phyloP scores from a whole-genome alignment of 257 asterid species.

The Cinchona pubescens region DNA sequence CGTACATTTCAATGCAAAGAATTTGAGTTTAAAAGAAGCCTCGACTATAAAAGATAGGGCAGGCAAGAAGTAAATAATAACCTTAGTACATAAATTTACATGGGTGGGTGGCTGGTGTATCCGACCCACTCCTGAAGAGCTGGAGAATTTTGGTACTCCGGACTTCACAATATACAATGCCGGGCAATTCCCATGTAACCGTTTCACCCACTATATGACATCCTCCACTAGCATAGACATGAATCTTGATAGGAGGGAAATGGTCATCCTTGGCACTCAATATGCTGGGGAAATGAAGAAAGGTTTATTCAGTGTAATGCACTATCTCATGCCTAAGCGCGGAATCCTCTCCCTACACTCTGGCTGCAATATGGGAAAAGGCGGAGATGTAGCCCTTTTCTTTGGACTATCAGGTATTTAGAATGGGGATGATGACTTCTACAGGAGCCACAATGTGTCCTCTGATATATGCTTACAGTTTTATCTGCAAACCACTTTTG shows the following conservation, averaged over 20 bases:
- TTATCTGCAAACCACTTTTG: slow-evolving; percentile 4
- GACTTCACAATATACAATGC: slow-evolving; percentile 98
- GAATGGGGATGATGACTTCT: slow-evolving; percentile 19
- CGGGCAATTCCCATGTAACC: slow-evolving; percentile 89
- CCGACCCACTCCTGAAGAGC: slow-evolving; percentile 89
- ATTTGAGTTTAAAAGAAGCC: not conserved
- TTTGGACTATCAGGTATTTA: slow-evolving; percentile 81
- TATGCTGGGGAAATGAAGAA: slow-evolving; percentile 99
- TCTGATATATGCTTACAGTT: slow-evolving; percentile 4
- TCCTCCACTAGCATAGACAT: slow-evolving; percentile 94
- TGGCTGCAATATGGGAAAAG: slow-evolving; percentile 86
- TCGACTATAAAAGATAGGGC: not conserved
- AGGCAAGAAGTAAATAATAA: slow-evolving; percentile 23
- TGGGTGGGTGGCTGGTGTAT: slow-evolving; percentile 88
- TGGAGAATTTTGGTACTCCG: slow-evolving; percentile 84
- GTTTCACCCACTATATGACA: slow-evolving; percentile 91
- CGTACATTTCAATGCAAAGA: not conserved
- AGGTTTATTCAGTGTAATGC: slow-evolving; percentile 89
- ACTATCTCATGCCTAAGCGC: slow-evolving; percentile 96
- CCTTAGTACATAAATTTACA: slow-evolving; percentile 26
- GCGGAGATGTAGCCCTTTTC: slow-evolving; percentile 91
- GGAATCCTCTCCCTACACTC: slow-evolving; percentile 86
- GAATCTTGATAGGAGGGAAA: slow-evolving; percentile 80
- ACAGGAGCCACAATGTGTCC: slow-evolving; percentile 19
- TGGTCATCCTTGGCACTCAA: slow-evolving; percentile 95